Evolutionary conservation across 345 rosid species (phyloP).

Genomic region (Eucalyptus grandis): DNA sequence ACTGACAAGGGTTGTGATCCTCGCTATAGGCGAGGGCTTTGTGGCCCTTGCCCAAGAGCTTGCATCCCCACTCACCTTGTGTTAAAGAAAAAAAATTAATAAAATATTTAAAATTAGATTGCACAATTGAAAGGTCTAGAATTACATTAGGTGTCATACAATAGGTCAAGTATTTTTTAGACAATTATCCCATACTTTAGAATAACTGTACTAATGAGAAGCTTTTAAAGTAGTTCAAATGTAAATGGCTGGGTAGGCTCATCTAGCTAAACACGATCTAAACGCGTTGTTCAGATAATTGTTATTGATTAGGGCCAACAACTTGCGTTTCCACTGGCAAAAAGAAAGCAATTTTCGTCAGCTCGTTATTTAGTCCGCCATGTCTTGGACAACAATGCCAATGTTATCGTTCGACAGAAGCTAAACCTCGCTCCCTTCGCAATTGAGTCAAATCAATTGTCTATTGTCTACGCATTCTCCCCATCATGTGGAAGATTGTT

Average conservation of each 20-base stretch:
- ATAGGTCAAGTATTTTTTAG: neutral
- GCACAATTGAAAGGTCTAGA: neutral
- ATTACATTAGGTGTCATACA: fast-evolving
- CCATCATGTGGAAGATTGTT: neutral
- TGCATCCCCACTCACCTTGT: fast-evolving
- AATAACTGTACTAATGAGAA: neutral
- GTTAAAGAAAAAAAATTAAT: neutral
- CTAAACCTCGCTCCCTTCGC: neutral
- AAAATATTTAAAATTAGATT: neutral
- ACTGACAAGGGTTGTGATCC: neutral
- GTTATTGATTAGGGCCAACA: neutral
- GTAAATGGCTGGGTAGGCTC: fast-evolving
- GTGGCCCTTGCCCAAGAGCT: fast-evolving
- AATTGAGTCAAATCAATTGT: neutral
- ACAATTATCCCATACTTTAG: neutral
- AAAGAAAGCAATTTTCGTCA: neutral
- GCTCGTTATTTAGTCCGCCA: neutral
- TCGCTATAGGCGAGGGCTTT: neutral
- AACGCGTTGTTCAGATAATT: neutral
- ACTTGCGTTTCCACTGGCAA: neutral
- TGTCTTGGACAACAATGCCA: neutral
- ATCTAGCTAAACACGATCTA: neutral
- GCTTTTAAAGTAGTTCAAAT: neutral
- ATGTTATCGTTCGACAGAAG: neutral
- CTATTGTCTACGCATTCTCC: neutral